phyloP scores from a whole-genome alignment of 202 grass and related monocot species.

The Panicum virgatum region DNA sequence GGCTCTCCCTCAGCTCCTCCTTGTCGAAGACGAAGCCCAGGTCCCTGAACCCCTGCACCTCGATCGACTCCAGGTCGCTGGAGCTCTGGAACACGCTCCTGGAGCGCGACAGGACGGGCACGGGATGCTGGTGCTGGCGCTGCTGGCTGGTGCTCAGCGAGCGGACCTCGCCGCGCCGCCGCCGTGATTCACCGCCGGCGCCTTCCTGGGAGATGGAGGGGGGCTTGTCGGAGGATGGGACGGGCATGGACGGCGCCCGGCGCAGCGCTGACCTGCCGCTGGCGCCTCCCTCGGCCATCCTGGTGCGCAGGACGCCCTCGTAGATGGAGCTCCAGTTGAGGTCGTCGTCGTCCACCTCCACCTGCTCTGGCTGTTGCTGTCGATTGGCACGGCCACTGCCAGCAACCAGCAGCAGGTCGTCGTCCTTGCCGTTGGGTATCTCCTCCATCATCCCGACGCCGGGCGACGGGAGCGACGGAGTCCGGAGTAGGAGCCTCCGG shows the following conservation, averaged over 20 bases:
- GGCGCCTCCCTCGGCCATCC: constrained; percentile 20
- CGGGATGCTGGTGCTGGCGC: too few species aligned
- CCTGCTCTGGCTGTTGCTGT: not conserved
- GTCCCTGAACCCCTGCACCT: constrained; percentile 93
- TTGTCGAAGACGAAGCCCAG: constrained; percentile 84
- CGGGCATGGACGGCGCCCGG: constrained; percentile 61
- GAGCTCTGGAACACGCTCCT: constrained; percentile 48
- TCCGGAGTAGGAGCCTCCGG: too few species aligned
- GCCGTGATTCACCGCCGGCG: too few species aligned
- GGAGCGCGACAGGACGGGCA: not conserved
- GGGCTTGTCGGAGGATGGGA: too few species aligned
- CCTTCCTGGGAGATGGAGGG: too few species aligned
- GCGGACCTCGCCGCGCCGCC: too few species aligned
- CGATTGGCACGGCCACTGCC: not conserved
- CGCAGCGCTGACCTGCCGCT: constrained; percentile 4
- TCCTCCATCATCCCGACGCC: not conserved
- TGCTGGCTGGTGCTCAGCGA: too few species aligned
- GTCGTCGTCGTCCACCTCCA: constrained; percentile 34
- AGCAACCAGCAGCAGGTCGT: not conserved
- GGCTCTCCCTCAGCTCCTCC: constrained; percentile 49
- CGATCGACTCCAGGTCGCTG: constrained; percentile 74
- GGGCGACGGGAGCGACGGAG: constrained; percentile 50
- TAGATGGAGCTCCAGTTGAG: constrained; percentile 67
- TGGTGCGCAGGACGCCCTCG: constrained; percentile 52
- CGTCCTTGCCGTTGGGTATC: too few species aligned